A percentile compares a stretch with the other conserved stretches of the same genome.
phyloP scores from a whole-genome alignment of 2,329 filamentous ascomycete genomes.

The Neocucurbitaria cava region DNA sequence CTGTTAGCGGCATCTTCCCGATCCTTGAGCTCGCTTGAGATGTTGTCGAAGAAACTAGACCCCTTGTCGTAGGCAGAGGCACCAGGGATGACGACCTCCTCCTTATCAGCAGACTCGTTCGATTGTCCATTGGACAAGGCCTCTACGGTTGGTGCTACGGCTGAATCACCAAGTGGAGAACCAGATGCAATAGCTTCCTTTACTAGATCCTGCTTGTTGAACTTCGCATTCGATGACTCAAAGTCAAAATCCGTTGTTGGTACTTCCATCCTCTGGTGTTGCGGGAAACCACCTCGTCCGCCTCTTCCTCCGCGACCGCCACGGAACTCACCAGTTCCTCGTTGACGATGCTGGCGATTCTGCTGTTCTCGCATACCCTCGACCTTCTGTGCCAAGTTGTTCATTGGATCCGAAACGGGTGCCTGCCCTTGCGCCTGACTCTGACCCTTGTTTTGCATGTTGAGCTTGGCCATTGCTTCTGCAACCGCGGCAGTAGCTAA shows the following conservation, averaged over 20 bases:
- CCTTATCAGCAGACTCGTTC: conserved; percentile 47
- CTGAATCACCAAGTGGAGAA: conserved; percentile 67
- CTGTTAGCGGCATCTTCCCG: conserved; percentile 73
- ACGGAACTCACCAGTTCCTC: conserved; percentile 48
- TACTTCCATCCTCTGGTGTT: conserved; percentile 77
- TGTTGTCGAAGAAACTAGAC: conserved; percentile 96
- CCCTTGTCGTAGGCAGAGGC: conserved; percentile 80
- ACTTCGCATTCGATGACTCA: conserved; percentile 82
- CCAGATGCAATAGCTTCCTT: conserved; percentile 86
- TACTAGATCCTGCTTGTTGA: conserved; percentile 84
- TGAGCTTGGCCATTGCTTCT: conserved; percentile 77
- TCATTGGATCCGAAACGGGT: conserved; percentile 57
- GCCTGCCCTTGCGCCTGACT: conserved; percentile 24
- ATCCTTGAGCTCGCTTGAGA: conserved; percentile 91
- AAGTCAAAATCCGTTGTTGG: conserved; percentile 94
- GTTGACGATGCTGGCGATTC: conserved; percentile 58
- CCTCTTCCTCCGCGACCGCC: conserved; percentile 57
- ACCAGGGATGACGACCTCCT: conserved; percentile 54
- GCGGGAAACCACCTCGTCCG: conserved; percentile 51
- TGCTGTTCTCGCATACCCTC: conserved; percentile 76
- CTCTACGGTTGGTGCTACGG: conserved; percentile 35
- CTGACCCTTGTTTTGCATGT: conserved; percentile 39
- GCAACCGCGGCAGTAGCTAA: conserved; percentile 80
- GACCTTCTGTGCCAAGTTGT: conserved; percentile 77
- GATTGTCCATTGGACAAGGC: conserved; percentile 47